Evolutionary conservation across 768 basidiomycete genomes (phyloP).

Genomic region (Phaffia tasmanica): DNA sequence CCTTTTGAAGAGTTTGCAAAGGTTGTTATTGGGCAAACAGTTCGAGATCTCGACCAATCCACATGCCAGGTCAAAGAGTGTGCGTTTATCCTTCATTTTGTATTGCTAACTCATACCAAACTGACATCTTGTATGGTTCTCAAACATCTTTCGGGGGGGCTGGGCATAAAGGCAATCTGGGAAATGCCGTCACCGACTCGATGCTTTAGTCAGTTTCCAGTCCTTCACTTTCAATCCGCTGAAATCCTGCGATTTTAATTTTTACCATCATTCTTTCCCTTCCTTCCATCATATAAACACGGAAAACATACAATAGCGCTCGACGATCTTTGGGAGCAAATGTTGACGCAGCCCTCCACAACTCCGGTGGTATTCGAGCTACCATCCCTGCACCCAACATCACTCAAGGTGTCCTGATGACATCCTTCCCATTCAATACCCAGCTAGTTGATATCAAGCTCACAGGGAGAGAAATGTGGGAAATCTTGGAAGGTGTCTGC

Average conservation of each 20-base stretch:
- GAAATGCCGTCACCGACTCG: slow-evolving; percentile 43
- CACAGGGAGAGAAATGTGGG: slow-evolving; percentile 42
- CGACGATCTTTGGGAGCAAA: slow-evolving; percentile 29
- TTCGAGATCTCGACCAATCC: slow-evolving; percentile 39
- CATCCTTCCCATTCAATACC: slow-evolving; percentile 44
- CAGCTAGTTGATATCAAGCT: slow-evolving; percentile 41
- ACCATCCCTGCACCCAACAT: slow-evolving; percentile 34
- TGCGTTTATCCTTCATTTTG: neutral
- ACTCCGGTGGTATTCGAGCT: slow-evolving; percentile 43
- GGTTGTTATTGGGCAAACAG: slow-evolving; percentile 40
- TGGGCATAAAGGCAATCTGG: slow-evolving; percentile 37
- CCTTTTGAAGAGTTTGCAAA: slow-evolving; percentile 39
- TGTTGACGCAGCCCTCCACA: slow-evolving; percentile 40
- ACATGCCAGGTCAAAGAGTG: slow-evolving; percentile 44
- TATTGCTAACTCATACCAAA: neutral
- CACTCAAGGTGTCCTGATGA: slow-evolving; percentile 31
- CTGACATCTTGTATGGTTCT: neutral
- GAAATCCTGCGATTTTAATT: too few relatives aligned
- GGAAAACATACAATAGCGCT: slow-evolving; percentile 27
- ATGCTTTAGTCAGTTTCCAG: slow-evolving; percentile 34
- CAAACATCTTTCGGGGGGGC: neutral
- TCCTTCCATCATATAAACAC: too few relatives aligned
- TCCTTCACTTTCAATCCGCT: too few relatives aligned
- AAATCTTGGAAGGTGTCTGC: slow-evolving; percentile 42
- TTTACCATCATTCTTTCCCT: too few relatives aligned